These are phyloP conservation scores for Podospora appendiculata DNA, from an alignment of 495 filamentous ascomycete genomes.

Conservation along the genomic window DNA sequence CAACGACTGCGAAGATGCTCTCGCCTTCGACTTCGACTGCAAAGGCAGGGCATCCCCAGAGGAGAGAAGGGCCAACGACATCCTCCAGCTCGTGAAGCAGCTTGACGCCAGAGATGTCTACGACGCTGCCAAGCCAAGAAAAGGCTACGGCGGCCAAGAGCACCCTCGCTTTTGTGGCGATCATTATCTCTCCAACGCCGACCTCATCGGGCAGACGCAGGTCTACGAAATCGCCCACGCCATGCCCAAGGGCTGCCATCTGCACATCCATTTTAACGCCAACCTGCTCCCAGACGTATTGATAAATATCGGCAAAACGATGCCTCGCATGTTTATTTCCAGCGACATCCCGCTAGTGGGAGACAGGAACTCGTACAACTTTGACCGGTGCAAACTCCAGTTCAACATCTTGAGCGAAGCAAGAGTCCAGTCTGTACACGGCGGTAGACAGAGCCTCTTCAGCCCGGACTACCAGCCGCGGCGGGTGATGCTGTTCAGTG, in stretches of 20 bases:
- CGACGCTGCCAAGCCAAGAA: slow-evolving; percentile 5
- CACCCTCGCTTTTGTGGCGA: slow-evolving; percentile 29
- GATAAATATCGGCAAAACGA: slow-evolving; percentile 40
- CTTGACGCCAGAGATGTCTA: slow-evolving; percentile 23
- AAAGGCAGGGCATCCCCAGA: neutral
- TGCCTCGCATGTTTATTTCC: slow-evolving; percentile 45
- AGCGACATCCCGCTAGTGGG: slow-evolving; percentile 30
- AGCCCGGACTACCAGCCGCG: slow-evolving; percentile 16
- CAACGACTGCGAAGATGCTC: slow-evolving; percentile 2
- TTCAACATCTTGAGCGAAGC: slow-evolving; percentile 37
- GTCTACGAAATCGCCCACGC: slow-evolving; percentile 31
- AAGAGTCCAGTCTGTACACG: slow-evolving; percentile 6
- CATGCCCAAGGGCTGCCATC: slow-evolving; percentile 48
- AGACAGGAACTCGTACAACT: slow-evolving; percentile 5
- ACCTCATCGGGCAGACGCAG: slow-evolving; percentile 36
- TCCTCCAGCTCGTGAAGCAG: slow-evolving; percentile 22
- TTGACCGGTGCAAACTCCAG: slow-evolving; percentile 37
- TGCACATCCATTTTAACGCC: slow-evolving; percentile 52
- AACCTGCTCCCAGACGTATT: slow-evolving; percentile 41
- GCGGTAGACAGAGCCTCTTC: slow-evolving; percentile 11
- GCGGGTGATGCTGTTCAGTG: slow-evolving; percentile 27
- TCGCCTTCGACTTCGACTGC: slow-evolving; percentile 5
- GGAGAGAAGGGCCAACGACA: slow-evolving; percentile 23
- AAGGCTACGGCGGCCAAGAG: slow-evolving; percentile 21
- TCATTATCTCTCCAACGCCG: slow-evolving; percentile 41